Evolutionary conservation across 305 asterid genomes (phyloP).

Genomic region (Solanum hybrid): DNA sequence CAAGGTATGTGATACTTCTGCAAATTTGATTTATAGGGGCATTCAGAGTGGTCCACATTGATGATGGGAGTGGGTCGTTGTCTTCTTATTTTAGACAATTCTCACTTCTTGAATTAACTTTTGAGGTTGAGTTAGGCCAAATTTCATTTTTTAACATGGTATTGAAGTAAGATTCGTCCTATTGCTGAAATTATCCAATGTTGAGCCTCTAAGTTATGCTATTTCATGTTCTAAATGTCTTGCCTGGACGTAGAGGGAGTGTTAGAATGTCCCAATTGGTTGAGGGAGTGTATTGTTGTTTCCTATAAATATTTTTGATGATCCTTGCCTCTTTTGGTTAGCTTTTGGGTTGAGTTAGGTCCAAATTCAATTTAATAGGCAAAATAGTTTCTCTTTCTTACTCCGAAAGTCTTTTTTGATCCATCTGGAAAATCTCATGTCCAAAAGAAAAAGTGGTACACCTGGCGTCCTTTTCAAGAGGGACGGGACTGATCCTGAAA

Average conservation of each 20-base stretch:
- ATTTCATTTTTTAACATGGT: not conserved
- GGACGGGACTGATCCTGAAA: not conserved
- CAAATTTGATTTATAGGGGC: not conserved
- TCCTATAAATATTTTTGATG: not conserved
- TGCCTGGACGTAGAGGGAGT: not conserved
- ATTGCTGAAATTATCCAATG: not conserved
- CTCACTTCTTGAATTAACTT: not conserved
- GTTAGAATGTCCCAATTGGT: not conserved
- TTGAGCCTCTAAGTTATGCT: not conserved
- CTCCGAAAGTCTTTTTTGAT: not conserved
- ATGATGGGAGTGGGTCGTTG: not conserved
- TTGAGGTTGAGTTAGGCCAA: not conserved
- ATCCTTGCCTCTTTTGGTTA: not conserved
- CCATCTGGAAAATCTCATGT: not conserved
- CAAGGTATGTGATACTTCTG: constrained; percentile 36
- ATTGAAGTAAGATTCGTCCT: not conserved
- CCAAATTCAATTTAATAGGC: not conserved
- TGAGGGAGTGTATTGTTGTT: not conserved
- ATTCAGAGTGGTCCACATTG: not conserved
- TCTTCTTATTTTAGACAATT: not conserved
- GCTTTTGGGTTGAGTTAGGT: not conserved
- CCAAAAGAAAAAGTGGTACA: not conserved
- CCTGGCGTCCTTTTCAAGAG: not conserved
- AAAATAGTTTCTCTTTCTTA: not conserved
- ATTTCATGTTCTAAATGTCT: not conserved